Base-by-base conservation (phyloP, 768 basidiomycete species). In the Boletus reticuloceps region DNA sequence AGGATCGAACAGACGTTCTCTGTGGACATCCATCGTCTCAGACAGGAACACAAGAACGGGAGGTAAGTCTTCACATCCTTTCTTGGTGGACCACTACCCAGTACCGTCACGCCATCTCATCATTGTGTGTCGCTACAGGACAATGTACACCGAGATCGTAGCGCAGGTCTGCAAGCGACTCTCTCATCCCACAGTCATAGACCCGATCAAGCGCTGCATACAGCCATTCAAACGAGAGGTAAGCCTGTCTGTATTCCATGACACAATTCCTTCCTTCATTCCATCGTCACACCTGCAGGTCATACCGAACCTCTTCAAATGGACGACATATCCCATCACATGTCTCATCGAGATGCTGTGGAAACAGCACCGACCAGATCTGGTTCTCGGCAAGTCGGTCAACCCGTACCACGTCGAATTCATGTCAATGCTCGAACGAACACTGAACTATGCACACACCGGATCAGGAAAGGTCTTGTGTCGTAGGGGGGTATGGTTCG, bases 381-480 rank as follows among this genome's bases (percentile, higher is more conserved):
- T 11, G 0, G 2, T 4, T 0, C 5, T 32, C 0, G 12, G n/a
- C 3, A 12, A 16, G 0, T 2, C 8, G 5, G n/a, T 50, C 7
- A 29, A 40, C 9, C 49, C 31, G 0, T 51, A 51, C 8, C 5
- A 16, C 19, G 6, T 51, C 8, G 19, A 51, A 6, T 32, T 20
- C 40, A 22, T 41, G 20, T 19, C 40, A 0, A 43, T 43, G 42
- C 16, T 43, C 2, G 42, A 43, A 9, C 14, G 25, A 1, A 9
- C 25, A 2, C 42, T 16, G 4, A 43, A 43, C 16, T 43, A 16
- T 12, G 42, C 6, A 3, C 42, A 43, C 14, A 43, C 25, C 0
- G 42, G 42, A 9, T 27, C 14, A 1, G 42, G 25, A 0, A 43
- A 43, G 16, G 42, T 43, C 1, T 8, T 43, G 1, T 27, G 5